Evolutionary conservation across 75 land plant species (phyloP).

Genomic region (Azolla pinnata): DNA sequence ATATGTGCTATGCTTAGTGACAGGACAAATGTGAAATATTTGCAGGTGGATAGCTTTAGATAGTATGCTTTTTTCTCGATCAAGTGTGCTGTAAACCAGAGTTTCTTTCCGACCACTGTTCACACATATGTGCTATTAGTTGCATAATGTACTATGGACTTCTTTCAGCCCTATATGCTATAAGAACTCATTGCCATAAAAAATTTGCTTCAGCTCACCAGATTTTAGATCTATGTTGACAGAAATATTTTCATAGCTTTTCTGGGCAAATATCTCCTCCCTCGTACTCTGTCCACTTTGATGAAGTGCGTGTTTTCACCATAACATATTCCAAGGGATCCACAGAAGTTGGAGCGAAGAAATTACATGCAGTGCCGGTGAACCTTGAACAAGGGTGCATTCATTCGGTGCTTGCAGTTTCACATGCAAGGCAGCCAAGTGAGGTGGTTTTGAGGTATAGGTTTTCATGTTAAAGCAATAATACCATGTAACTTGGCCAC

Average conservation of each 20-base stretch:
- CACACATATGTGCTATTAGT: no score
- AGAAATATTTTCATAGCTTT: slow-evolving; percentile 11
- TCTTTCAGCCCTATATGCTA: no score
- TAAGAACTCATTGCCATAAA: background rate
- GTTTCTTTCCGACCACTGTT: no score
- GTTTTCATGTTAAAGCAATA: background rate
- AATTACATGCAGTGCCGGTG: background rate
- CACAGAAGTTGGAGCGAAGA: background rate
- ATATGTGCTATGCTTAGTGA: no score
- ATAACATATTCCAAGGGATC: background rate
- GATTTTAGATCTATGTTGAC: background rate
- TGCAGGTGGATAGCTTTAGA: no score
- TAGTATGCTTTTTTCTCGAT: no score
- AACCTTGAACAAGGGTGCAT: background rate
- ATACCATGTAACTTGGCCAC: no score
- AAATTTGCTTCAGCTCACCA: no score
- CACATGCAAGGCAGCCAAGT: slow-evolving; percentile 2
- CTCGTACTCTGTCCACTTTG: background rate
- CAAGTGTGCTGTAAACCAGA: no score
- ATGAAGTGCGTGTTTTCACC: background rate
- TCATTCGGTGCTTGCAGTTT: slow-evolving; percentile 9
- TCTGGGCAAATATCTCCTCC: background rate
- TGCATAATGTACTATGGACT: no score
- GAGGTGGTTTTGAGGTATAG: slow-evolving; percentile 2
- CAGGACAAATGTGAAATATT: no score